These are phyloP conservation scores for Aspergillus bridgeri DNA, from an alignment of 495 filamentous ascomycete species.

Conservation along the genomic window DNA sequence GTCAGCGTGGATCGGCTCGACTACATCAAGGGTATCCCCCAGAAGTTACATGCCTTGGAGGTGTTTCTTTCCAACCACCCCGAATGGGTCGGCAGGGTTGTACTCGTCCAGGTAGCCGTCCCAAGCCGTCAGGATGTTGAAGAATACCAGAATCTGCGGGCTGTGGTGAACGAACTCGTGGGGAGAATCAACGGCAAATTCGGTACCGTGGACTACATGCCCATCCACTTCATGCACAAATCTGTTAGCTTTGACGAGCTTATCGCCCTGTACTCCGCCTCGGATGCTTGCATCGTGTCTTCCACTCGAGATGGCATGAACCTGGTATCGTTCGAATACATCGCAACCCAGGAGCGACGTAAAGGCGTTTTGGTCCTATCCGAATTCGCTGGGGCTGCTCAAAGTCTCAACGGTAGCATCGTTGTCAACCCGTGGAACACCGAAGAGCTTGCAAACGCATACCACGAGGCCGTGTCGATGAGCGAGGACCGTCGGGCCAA, in stretches of 20 bases:
- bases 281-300: conserved; percentile 89
- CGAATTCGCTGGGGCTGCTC: conserved; percentile 92
- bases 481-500: conserved; percentile 75
- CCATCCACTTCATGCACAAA: conserved; percentile 96
- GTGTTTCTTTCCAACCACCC: conserved; percentile 95
- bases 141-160: conserved; percentile 92
- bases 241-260: conserved; percentile 90
- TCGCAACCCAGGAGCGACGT: conserved; percentile 82
- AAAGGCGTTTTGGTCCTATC: conserved; percentile 91
- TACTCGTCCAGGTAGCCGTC: conserved; percentile 93
- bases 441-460: conserved; percentile 87
- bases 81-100: conserved; percentile 96
- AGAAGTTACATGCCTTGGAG: conserved; percentile 93
- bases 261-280: conserved; percentile 87
- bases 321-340: conserved; percentile 97
- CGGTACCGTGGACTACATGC: conserved; percentile 94
- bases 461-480: conserved; percentile 93
- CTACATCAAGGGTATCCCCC: conserved; percentile 97
- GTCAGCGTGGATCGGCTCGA: conserved; percentile 95
- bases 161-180: conserved; percentile 91
- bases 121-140: conserved; percentile 93
- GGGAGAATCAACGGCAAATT: conserved; percentile 94
- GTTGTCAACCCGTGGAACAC: conserved; percentile 98
- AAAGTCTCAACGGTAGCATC: conserved; percentile 85
- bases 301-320: conserved; percentile 98